These are phyloP conservation scores for Micractinium sp. DNA, from an alignment of 139 green algal genomes.

Conservation along the genomic window DNA sequence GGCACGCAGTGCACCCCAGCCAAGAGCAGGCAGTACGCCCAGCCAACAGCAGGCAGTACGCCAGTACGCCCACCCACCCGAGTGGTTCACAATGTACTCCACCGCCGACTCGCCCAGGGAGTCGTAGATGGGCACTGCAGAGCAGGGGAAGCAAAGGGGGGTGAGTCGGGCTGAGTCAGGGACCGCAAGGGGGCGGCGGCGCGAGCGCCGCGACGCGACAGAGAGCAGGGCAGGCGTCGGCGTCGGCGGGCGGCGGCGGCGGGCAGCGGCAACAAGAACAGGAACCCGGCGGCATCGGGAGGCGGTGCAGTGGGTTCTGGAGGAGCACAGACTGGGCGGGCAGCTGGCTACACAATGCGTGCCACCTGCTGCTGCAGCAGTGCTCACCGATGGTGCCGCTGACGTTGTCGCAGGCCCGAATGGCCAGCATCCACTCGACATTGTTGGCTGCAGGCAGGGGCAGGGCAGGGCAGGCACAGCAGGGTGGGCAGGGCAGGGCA, in stretches of 20 bases:
- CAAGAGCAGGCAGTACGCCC: too few species aligned
- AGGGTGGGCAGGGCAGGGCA: not conserved
- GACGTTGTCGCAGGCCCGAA: slow-evolving; percentile 70
- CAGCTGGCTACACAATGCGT: too few species aligned
- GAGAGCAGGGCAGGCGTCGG: not conserved
- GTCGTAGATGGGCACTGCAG: slow-evolving; percentile 93
- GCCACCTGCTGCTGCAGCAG: not conserved
- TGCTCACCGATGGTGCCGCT: slow-evolving; percentile 27
- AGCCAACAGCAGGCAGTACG: not conserved
- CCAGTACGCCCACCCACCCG: slow-evolving; percentile 36
- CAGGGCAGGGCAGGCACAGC: not conserved
- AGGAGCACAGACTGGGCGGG: not conserved
- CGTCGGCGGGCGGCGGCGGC: too few species aligned
- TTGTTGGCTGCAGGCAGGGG: slow-evolving; percentile 75
- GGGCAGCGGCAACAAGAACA: not conserved
- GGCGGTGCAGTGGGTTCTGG: not conserved
- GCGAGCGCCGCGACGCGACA: not conserved
- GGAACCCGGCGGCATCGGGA: not conserved
- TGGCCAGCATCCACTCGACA: slow-evolving; percentile 90
- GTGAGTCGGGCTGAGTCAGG: not conserved
- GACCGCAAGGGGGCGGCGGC: not conserved
- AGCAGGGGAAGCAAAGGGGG: not conserved
- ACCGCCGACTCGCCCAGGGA: slow-evolving; percentile 88
- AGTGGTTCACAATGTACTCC: slow-evolving; percentile 94
- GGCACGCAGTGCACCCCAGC: too few species aligned